Conservation (phyloP, 2,329 filamentous ascomycete genomes). For the Xylariaceae sp. region DNA sequence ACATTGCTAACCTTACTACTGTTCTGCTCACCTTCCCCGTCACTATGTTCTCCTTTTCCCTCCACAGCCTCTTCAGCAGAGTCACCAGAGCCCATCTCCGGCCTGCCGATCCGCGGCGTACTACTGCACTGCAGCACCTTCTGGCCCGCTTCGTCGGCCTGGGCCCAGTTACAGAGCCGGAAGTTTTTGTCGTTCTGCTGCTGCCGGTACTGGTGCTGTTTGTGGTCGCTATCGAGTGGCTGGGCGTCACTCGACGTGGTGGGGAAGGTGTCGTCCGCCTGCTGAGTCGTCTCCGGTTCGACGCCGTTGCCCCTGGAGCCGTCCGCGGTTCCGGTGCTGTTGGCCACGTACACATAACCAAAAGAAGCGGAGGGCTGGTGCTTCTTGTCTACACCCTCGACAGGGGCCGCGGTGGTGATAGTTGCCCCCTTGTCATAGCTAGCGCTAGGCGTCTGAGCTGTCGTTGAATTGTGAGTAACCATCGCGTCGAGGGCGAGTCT, state of each 20-base stretch:
- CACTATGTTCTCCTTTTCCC: not conserved
- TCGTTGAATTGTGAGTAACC: not conserved
- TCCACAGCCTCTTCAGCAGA: not conserved
- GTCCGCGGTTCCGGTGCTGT: slow-evolving; percentile 23
- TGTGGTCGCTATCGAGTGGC: not conserved
- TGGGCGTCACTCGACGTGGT: not conserved
- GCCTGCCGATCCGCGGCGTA: slow-evolving; percentile 12
- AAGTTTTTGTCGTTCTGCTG: not conserved
- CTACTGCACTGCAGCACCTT: slow-evolving; percentile 7
- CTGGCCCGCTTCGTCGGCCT: not conserved
- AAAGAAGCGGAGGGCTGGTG: not conserved
- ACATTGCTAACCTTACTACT: slow-evolving; percentile 7
- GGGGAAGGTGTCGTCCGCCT: not conserved
- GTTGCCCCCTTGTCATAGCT: not conserved
- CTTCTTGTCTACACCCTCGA: not conserved
- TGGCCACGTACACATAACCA: too few relatives aligned
- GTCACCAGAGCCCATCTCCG: slow-evolving; percentile 6
- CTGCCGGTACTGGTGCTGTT: not conserved
- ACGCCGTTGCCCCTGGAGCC: slow-evolving; percentile 17
- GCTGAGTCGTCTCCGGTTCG: not conserved
- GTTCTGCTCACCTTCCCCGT: slow-evolving; percentile 4
- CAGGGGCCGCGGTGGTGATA: not conserved
- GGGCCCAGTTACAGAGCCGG: not conserved
- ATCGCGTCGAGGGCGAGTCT: not conserved
- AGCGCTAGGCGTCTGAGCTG: slow-evolving; percentile 5